A percentile compares a stretch with the other conserved stretches of the same genome.
Conservation (phyloP, 2,329 filamentous ascomycete species). For the Fusarium subtropicale region DNA sequence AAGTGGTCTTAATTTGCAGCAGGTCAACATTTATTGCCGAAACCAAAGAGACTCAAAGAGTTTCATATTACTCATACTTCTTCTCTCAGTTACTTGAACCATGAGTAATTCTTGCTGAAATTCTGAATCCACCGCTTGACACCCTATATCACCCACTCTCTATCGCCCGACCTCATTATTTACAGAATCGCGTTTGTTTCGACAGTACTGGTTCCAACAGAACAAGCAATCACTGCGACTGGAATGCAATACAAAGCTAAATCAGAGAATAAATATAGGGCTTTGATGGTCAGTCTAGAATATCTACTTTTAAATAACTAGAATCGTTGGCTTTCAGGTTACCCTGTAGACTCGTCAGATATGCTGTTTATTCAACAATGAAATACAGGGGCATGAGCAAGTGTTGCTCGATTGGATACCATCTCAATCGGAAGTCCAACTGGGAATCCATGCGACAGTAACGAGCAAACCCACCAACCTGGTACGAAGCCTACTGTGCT, state of each 20-base stretch:
- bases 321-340: not conserved
- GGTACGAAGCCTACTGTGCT: not conserved
- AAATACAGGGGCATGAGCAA: not conserved
- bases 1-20: not conserved
- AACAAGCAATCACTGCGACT: not conserved
- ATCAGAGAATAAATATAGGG: not conserved
- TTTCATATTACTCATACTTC: no score
- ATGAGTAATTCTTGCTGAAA: not conserved
- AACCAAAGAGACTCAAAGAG: no score
- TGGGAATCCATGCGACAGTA: not conserved
- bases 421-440: not conserved
- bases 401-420: not conserved
- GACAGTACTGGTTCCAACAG: not conserved
- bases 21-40: not conserved
- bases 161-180: not conserved
- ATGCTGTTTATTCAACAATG: not conserved
- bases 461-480: not conserved
- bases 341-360: not conserved
- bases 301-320: not conserved
- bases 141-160: fast-evolving
- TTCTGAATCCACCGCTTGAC: no score
- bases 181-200: not conserved
- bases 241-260: constrained; percentile 34
- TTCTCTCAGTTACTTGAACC: not conserved
- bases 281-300: not conserved